A percentile compares a stretch with the other conserved stretches of the same genome.
These are phyloP conservation scores for Globisporangium cederbergense DNA, from an alignment of 352 stramenopile species.

Conservation along the genomic window DNA sequence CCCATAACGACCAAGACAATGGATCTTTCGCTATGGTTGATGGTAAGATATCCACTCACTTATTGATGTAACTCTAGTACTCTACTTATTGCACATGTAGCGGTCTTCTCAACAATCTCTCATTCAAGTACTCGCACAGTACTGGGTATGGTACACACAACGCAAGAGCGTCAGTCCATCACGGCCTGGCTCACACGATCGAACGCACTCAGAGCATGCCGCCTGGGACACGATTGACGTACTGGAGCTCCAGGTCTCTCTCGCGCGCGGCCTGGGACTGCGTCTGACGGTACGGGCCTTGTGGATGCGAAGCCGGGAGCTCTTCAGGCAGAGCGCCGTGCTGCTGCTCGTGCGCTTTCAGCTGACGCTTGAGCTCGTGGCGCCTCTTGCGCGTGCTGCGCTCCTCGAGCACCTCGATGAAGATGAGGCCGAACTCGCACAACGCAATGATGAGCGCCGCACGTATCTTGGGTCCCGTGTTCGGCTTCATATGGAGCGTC, in stretches of 20 bases:
- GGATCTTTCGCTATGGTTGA: background rate
- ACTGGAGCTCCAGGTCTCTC: constrained; percentile 20
- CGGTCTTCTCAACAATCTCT: background rate
- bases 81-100: constrained; percentile 3
- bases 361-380: constrained; percentile 51
- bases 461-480: constrained; percentile 56
- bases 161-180: background rate
- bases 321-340: constrained; percentile 12
- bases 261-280: constrained; percentile 16
- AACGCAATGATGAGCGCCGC: constrained; percentile 54
- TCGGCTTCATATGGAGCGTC: constrained; percentile 58
- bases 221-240: constrained; percentile 20
- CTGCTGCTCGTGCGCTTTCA: constrained; percentile 38
- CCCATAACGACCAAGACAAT: background rate
- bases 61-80: background rate
- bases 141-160: constrained; percentile 8
- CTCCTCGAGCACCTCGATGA: constrained; percentile 74
- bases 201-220: constrained; percentile 30
- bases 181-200: too few species aligned
- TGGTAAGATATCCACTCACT: background rate
- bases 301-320: background rate
- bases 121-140: background rate
- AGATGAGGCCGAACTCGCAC: constrained; percentile 64
- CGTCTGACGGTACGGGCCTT: constrained; percentile 22
- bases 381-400: constrained; percentile 51